Base-by-base conservation (phyloP, 495 filamentous ascomycete genomes). In the Recurvomyces mirabilis region DNA sequence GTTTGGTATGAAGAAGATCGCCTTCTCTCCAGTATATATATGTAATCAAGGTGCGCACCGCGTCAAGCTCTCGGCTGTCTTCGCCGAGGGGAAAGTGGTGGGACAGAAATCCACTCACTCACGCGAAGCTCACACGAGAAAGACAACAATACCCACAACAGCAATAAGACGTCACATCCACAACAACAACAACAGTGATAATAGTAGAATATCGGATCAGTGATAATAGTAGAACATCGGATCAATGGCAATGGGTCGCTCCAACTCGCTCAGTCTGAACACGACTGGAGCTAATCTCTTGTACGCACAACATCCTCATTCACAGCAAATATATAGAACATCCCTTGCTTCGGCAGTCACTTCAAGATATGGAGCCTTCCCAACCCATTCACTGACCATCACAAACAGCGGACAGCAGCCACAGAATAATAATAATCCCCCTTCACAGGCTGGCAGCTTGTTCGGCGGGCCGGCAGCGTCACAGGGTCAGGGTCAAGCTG, bases 261-360 rank as follows among this genome's bases (percentile, higher is more conserved):
- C 33, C 18, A 53, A 53, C 37, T 49, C 45, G 19, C 41, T 53
- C 18, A 53, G 45, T 26, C 24, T 53, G 15, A 53, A 53, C 23
- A 53, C 51, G 17, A 46, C 45, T 1, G 41, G 46, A 11, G 49
- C 46, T 26, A 33, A 24, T 33, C 26, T 49, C n/a, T 53, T 53
- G 51, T 53, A 53, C 32, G 49, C 45, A 10, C 15, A 9, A 32
- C 30, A 32, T 4, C 3, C 3, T 15, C 30, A 32, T n/a, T n/a
- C 30, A 32, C 24, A 21, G 5, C 40, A 24, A 31, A 43, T 28
- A 19, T 20, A 14, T 12, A 19, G 18, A 19, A 13, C 22, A 29
- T 17, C 26, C 26, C 23, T 41, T 41, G 38, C 38, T 29, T 37
- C 34, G 34, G 34, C 34, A 37, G 6, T 15, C 34, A 15, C 19